Percentiles rank a stretch among this genome's conserved stretches.
Evolutionary conservation across 441 rosid genomes (phyloP).

Genomic region (Eutrema salsugineum): DNA sequence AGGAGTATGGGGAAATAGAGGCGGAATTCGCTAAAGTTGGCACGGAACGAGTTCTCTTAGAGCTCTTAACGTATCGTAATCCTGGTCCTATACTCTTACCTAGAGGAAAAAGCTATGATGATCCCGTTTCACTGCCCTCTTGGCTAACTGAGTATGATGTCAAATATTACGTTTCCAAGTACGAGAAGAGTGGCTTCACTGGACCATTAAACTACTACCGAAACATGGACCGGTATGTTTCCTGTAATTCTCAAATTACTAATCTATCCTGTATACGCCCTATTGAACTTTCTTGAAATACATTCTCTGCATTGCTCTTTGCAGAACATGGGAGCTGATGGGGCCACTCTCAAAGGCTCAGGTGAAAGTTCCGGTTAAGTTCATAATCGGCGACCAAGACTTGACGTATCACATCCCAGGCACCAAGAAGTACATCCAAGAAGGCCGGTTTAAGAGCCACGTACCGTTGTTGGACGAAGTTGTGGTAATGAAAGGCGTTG

Average conservation of each 20-base stretch:
- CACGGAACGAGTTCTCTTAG: constrained; percentile 34
- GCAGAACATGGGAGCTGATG: constrained; percentile 46
- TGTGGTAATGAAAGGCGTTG: constrained; percentile 39
- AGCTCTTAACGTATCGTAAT: constrained; percentile 35
- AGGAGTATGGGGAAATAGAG: constrained; percentile 70
- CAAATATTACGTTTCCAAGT: constrained; percentile 40
- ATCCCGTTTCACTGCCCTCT: constrained; percentile 39
- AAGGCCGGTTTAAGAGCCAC: constrained; percentile 38
- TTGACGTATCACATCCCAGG: constrained; percentile 42
- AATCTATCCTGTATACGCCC: background rate
- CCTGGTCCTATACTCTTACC: constrained; percentile 54
- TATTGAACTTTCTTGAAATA: background rate
- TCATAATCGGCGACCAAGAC: constrained; percentile 40
- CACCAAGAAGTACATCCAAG: constrained; percentile 38
- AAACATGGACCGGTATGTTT: constrained; percentile 53
- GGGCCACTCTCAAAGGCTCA: constrained; percentile 31
- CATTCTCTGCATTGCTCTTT: background rate
- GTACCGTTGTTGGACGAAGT: constrained; percentile 45
- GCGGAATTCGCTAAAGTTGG: constrained; percentile 47
- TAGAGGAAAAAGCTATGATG: constrained; percentile 26
- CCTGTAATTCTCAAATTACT: background rate
- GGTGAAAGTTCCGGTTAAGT: constrained; percentile 43
- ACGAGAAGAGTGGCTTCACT: constrained; percentile 51
- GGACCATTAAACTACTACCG: constrained; percentile 77
- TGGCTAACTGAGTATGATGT: constrained; percentile 64